A percentile compares a stretch with the other conserved stretches of the same genome.
Evolutionary conservation across 129 eudicot species (phyloP).

Genomic region (Dittrichia graveolens): DNA sequence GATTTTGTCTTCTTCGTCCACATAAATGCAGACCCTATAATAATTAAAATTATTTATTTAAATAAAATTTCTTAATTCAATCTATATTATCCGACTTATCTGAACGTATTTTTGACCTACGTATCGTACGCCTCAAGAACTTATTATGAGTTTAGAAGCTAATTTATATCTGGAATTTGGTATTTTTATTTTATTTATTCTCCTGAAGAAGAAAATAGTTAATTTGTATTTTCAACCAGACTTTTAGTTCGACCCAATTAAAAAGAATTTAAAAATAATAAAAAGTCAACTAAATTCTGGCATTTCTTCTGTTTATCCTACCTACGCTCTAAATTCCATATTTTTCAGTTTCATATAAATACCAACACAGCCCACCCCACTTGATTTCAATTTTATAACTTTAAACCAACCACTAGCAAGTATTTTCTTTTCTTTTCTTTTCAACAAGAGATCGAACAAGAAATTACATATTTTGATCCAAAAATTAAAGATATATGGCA

Average conservation of each 20-base stretch:
- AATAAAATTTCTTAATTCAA: too few species aligned
- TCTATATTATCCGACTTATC: too few species aligned
- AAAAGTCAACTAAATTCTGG: constrained; percentile 60
- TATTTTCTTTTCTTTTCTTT: not conserved
- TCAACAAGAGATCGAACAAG: constrained; percentile 28
- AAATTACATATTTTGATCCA: constrained; percentile 13
- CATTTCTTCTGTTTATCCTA: constrained; percentile 31
- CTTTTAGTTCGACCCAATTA: not conserved
- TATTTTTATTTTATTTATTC: too few species aligned
- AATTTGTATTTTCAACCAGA: not conserved
- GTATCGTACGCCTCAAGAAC: too few species aligned
- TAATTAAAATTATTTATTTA: too few species aligned
- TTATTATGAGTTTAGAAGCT: too few species aligned
- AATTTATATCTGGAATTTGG: too few species aligned
- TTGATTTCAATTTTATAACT: constrained; percentile 44
- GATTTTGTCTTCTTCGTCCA: too few species aligned
- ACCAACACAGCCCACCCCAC: constrained; percentile 48
- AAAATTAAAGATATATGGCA: constrained; percentile 43
- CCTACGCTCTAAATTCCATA: constrained; percentile 34
- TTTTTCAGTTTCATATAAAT: constrained; percentile 51
- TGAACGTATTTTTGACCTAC: too few species aligned
- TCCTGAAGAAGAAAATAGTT: not conserved
- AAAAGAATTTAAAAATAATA: constrained; percentile 3
- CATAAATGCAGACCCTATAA: too few species aligned
- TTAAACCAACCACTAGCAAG: not conserved